Evolutionary conservation across 2,329 filamentous ascomycete genomes (phyloP), one percentile per base, ranked within the genome.

Genomic region (Nemania sp.): DNA sequence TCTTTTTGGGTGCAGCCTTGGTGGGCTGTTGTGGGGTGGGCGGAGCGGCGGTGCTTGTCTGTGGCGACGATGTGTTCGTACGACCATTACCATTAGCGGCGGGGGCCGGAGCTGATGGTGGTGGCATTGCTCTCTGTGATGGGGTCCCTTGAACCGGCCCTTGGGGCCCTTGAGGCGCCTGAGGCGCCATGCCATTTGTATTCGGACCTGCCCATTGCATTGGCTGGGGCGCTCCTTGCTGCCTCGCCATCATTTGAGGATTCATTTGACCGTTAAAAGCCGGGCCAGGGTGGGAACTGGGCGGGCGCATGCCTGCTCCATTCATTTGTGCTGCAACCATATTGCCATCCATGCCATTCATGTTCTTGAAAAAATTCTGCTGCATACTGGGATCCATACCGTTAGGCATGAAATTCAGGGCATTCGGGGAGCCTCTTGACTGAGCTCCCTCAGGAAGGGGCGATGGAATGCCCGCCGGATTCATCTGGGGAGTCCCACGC

Each of bases 1-100:
- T 89, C 80, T 93, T 93, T 72, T 90, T 91, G 1, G 88, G 87
- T 28, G 83, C 85, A 3, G 86, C 73, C 76, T 93, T 93, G 67
- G 85, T 86, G 1, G 77, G 71, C 67, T 90, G 88, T 46, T 83
- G 86, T 1, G 90, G 90, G 3, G 90, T 94, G 1, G 89, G 89
- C 1, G 90, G 89, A 30, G 86, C 87, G 6, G 83, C 80, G 54
- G 80, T 83, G 57, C 80, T 80, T 61, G 82, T 80, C 63, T 86
- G 84, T 20, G 84, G 85, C 15, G 84, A 86, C 11, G 81, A 81
- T 12, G 83, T 78, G 49, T 80, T 76, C 37, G 55, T 55, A 59
- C 82, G 81, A 49, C 78, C 75, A 61, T 78, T 79, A 52, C 76
- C 75, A 56, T 70, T 68, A 30, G 72, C 71, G 14, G 73, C 70